A percentile compares a stretch with the other conserved stretches of the same genome.
Conservation (phyloP, 2,329 filamentous ascomycete genomes). For the Sphaceloma murrayae region DNA sequence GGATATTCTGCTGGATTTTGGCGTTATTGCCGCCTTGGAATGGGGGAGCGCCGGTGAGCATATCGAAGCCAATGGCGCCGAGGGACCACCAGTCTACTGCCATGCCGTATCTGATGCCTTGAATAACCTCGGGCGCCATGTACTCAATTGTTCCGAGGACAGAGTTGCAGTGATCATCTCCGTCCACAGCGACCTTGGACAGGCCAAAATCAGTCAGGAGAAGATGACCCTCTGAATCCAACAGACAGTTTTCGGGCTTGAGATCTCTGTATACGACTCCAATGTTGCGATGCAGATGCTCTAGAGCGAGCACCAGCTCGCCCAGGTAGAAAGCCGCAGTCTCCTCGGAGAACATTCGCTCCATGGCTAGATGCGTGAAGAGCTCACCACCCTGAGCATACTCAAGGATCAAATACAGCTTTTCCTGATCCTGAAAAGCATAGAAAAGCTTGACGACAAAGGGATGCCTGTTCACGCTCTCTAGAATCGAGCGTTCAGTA, state of each 20-base stretch:
- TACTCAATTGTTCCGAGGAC: conserved; percentile 94
- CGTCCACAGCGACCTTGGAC: conserved; percentile 81
- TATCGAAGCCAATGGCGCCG: conserved; percentile 80
- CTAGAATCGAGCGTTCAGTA: conserved; percentile 87
- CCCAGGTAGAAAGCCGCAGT: conserved; percentile 96
- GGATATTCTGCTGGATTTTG: conserved; percentile 92
- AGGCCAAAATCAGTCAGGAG: conserved; percentile 94
- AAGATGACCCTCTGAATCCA: conserved; percentile 84
- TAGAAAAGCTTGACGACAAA: conserved; percentile 98
- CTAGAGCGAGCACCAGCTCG: conserved; percentile 88
- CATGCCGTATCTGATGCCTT: conserved; percentile 81
- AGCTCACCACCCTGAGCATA: conserved; percentile 96
- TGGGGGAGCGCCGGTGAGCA: conserved; percentile 85
- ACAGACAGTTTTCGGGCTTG: conserved; percentile 93
- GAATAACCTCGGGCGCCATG: conserved; percentile 94
- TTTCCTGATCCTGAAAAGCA: conserved; percentile 95
- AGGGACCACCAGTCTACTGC: conserved; percentile 99
- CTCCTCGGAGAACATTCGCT: conserved; percentile 89
- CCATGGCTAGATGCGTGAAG: conserved; percentile 86
- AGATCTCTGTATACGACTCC: conserved; percentile 94
- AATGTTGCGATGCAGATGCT: conserved; percentile 83
- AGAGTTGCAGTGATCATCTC: conserved; percentile 66
- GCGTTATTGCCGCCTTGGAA: conserved; percentile 85
- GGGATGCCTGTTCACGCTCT: conserved; percentile 90
- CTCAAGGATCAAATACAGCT: conserved; percentile 92